Conservation (phyloP, 805 yeast genomes). For the Yarrowia osloensis region DNA sequence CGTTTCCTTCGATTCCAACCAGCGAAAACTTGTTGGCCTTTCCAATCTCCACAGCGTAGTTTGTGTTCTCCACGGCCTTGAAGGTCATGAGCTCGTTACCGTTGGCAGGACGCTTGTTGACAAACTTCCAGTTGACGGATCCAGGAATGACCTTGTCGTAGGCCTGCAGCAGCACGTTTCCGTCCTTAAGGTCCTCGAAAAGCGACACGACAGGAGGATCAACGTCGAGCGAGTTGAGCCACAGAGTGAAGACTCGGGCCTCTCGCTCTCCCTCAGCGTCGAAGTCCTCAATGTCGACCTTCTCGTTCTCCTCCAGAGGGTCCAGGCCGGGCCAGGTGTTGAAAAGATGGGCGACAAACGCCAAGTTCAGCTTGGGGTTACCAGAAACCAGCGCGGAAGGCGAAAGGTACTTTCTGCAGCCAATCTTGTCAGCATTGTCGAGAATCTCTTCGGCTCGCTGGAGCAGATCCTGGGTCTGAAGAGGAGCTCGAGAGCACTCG, state of each 20-base stretch:
- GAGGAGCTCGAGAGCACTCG: slow-evolving; percentile 76
- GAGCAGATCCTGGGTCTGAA: slow-evolving; percentile 72
- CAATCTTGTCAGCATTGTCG: slow-evolving; percentile 83
- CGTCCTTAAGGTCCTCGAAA: slow-evolving; percentile 94
- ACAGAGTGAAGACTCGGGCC: slow-evolving; percentile 95
- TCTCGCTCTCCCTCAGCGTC: slow-evolving; percentile 99
- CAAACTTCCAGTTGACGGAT: slow-evolving; percentile 71
- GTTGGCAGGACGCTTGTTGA: slow-evolving; percentile 78
- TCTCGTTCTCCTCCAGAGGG: slow-evolving; percentile 87
- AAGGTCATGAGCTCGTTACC: slow-evolving; percentile 82
- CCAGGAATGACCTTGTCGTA: slow-evolving; percentile 96
- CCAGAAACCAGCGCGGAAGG: slow-evolving; percentile 93
- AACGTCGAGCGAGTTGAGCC: slow-evolving; percentile 96
- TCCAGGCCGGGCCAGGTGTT: slow-evolving; percentile 96
- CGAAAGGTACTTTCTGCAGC: slow-evolving; percentile 90
- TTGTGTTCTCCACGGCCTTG: slow-evolving; percentile 96
- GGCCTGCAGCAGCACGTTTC: slow-evolving; percentile 84
- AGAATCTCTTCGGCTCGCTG: slow-evolving; percentile 87
- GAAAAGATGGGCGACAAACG: slow-evolving; percentile 95
- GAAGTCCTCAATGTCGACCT: slow-evolving; percentile 93
- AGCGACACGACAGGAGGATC: slow-evolving; percentile 90
- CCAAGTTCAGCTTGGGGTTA: slow-evolving; percentile 93
- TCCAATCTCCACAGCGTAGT: slow-evolving; percentile 96
- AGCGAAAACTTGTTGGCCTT: slow-evolving; percentile 88
- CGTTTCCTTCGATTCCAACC: slow-evolving; percentile 98